Conservation (phyloP, 768 basidiomycete species). For the Trametes villosa region DNA sequence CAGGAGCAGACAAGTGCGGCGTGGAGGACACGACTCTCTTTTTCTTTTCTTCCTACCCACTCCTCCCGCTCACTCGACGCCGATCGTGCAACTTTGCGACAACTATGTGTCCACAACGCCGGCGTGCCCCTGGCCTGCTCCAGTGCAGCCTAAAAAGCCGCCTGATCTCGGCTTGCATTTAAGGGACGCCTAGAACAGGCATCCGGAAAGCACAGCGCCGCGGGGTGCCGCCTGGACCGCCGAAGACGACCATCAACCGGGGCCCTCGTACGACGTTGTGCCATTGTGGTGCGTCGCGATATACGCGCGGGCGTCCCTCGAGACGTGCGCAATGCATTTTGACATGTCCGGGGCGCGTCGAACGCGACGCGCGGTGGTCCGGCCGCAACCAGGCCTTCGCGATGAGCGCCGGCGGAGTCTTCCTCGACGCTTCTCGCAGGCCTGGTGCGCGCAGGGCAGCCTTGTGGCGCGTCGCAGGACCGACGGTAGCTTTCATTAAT, state of each 20-base stretch:
- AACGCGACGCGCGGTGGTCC: background rate
- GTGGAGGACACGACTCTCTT: background rate
- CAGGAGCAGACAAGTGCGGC: no score
- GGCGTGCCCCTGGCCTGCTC: background rate
- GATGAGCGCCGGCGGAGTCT: background rate
- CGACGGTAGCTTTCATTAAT: background rate
- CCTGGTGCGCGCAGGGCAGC: background rate
- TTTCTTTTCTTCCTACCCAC: background rate
- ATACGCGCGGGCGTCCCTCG: no score
- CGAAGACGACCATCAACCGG: no score
- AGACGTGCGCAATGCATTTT: no score
- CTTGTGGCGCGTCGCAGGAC: background rate
- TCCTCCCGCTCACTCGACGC: background rate
- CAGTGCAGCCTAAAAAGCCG: background rate
- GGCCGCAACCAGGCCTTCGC: conserved; percentile 16
- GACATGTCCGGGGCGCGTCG: background rate
- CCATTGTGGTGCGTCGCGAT: no score
- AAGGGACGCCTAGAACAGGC: background rate
- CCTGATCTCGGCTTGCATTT: background rate
- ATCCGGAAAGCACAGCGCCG: background rate
- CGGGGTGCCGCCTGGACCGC: no score
- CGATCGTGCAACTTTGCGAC: background rate
- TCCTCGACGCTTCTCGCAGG: background rate
- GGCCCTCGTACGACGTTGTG: no score
- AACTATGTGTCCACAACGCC: background rate